These are phyloP conservation scores for Chaetomium olivaceum DNA, from an alignment of 2,329 filamentous ascomycete species.

Conservation along the genomic window DNA sequence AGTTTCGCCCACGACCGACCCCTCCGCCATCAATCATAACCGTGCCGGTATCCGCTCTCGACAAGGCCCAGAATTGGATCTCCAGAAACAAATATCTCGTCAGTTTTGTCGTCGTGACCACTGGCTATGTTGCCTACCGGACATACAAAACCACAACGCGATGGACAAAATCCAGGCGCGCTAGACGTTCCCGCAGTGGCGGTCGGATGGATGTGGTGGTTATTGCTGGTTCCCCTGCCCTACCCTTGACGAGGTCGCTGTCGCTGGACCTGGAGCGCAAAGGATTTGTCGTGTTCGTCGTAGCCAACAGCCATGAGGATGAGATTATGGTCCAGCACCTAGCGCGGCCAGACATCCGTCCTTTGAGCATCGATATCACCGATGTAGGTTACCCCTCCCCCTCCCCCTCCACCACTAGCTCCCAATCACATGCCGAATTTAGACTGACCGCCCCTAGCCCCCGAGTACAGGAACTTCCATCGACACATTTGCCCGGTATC, in stretches of 20 bases:
- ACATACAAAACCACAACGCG: constrained; percentile 55
- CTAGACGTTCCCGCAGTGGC: constrained; percentile 77
- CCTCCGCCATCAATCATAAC: constrained; percentile 43
- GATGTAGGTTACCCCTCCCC: constrained; percentile 56
- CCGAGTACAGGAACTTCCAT: constrained; percentile 67
- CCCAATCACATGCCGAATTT: background rate
- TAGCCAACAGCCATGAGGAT: constrained; percentile 82
- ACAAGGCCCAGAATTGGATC: constrained; percentile 70
- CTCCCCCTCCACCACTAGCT: background rate
- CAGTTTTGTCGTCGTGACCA: constrained; percentile 68
- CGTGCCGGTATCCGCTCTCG: constrained; percentile 40
- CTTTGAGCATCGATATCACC: constrained; percentile 79
- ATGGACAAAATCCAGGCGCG: constrained; percentile 68
- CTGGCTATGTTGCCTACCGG: constrained; percentile 64
- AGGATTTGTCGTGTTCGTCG: constrained; percentile 91
- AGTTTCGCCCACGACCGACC: constrained; percentile 61
- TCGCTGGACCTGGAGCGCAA: constrained; percentile 84
- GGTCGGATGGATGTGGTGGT: constrained; percentile 84
- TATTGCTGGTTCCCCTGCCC: constrained; percentile 81
- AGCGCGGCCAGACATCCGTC: constrained; percentile 76
- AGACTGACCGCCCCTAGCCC: constrained; percentile 50
- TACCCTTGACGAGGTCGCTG: constrained; percentile 80
- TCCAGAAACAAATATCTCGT: constrained; percentile 70
- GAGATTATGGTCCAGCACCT: constrained; percentile 76
- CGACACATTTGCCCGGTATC: constrained; percentile 68